Evolutionary conservation across 306 rosid species (phyloP).

Genomic region (Rosa lucieae): DNA sequence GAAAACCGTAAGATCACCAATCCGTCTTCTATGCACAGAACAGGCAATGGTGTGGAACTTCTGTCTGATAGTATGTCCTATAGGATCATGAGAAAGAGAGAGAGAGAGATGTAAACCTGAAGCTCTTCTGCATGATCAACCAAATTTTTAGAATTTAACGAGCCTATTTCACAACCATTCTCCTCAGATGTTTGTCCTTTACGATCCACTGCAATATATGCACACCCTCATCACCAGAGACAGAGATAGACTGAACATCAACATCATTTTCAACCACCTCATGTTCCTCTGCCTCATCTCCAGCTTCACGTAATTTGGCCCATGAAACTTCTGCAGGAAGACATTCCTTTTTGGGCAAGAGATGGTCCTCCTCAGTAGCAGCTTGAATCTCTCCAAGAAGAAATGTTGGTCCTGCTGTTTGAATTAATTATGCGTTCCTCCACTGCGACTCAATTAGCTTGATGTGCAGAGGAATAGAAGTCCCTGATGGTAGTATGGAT

Average conservation of each 20-base stretch:
- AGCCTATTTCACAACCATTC: constrained; percentile 42
- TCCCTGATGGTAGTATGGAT: no score
- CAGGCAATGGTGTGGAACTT: constrained; percentile 60
- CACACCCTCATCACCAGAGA: constrained; percentile 57
- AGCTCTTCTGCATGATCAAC: constrained; percentile 32
- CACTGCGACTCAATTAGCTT: no score
- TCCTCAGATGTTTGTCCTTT: constrained; percentile 46
- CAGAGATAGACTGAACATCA: constrained; percentile 42
- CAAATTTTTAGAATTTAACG: constrained; percentile 47
- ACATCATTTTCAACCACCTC: constrained; percentile 41
- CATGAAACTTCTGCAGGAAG: constrained; percentile 58
- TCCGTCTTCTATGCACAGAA: constrained; percentile 88
- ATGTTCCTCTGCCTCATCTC: constrained; percentile 33
- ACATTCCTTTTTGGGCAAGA: constrained; percentile 77
- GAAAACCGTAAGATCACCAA: constrained; percentile 78
- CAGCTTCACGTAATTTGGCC: constrained; percentile 18
- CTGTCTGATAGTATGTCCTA: constrained; percentile 39
- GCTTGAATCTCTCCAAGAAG: constrained; percentile 81
- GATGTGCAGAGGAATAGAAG: no score
- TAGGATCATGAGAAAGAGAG: background rate
- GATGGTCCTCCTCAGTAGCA: constrained; percentile 80
- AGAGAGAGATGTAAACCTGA: constrained; percentile 34
- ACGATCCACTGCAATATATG: constrained; percentile 43
- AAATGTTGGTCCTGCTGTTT: no score
- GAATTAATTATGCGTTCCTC: no score